Conservation (phyloP, 306 rosid species). For the Cyamopsis tetragonoloba region DNA sequence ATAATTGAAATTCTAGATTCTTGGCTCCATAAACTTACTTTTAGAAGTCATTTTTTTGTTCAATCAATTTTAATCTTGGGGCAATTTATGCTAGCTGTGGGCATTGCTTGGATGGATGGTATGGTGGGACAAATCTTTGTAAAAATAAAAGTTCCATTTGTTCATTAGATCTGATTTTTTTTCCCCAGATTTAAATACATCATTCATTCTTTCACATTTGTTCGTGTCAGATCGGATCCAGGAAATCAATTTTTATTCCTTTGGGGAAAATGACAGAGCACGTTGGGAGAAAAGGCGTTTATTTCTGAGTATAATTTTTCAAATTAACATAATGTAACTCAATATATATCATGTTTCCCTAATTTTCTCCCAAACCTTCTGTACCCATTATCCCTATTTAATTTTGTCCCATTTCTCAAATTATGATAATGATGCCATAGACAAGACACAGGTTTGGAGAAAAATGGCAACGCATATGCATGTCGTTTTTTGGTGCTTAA, state of each 20-base stretch:
- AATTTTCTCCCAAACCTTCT: too few species aligned
- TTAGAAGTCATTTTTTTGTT: conserved; percentile 43
- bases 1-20: conserved; percentile 22
- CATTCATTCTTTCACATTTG: conserved; percentile 1
- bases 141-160: conserved; percentile 16
- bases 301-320: too few species aligned
- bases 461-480: background rate
- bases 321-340: background rate
- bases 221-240: background rate
- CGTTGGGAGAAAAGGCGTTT: background rate
- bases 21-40: conserved; percentile 28
- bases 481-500: too few species aligned
- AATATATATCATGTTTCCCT: too few species aligned
- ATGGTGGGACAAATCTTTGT: conserved; percentile 19
- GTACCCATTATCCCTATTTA: too few species aligned
- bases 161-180: conserved; percentile 10
- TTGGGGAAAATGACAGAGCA: background rate
- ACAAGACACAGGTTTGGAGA: background rate
- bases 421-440: too few species aligned
- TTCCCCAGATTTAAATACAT: background rate
- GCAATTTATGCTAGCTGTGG: conserved; percentile 33
- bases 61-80: conserved; percentile 31
- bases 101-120: conserved; percentile 32
- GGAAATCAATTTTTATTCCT: background rate
- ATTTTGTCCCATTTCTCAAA: too few species aligned